Percentiles rank a stretch among this genome's conserved stretches.
phyloP scores from a whole-genome alignment of 1,139 yeast genomes.

The Geotrichum restrictum region DNA sequence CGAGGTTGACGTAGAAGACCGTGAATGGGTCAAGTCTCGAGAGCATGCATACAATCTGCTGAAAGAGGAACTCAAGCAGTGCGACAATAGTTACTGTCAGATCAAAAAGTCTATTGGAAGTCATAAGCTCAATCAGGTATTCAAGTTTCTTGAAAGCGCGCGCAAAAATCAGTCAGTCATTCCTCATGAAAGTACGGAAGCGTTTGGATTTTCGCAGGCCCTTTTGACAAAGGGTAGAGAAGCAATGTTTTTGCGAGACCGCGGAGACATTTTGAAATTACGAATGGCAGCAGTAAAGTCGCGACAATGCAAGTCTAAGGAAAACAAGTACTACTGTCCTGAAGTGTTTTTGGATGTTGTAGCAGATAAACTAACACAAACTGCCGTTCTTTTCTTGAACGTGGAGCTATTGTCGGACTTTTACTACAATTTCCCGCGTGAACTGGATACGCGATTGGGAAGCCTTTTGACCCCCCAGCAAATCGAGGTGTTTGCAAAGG shows the following conservation, averaged over 20 bases:
- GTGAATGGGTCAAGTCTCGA: slow-evolving; percentile 84
- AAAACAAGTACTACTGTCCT: slow-evolving; percentile 86
- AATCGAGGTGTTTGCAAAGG: slow-evolving; percentile 85
- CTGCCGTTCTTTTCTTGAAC: slow-evolving; percentile 87
- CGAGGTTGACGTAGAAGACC: slow-evolving; percentile 91
- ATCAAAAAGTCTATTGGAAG: slow-evolving; percentile 75
- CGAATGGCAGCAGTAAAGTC: slow-evolving; percentile 74
- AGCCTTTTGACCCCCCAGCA: slow-evolving; percentile 65
- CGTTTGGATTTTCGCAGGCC: slow-evolving; percentile 71
- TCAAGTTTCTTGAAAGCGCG: slow-evolving; percentile 58
- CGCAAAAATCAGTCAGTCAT: slow-evolving; percentile 40
- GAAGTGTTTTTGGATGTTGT: slow-evolving; percentile 91
- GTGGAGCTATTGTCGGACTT: slow-evolving; percentile 93
- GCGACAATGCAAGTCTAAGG: slow-evolving; percentile 70
- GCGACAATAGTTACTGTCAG: slow-evolving; percentile 60
- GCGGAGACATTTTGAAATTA: slow-evolving; percentile 67
- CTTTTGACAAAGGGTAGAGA: slow-evolving; percentile 70
- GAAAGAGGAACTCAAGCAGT: slow-evolving; percentile 81
- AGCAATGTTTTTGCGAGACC: slow-evolving; percentile 75
- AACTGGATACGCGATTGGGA: slow-evolving; percentile 72
- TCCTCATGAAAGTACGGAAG: slow-evolving; percentile 48
- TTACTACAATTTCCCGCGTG: slow-evolving; percentile 93
- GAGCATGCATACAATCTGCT: slow-evolving; percentile 71
- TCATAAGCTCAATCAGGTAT: slow-evolving; percentile 75
- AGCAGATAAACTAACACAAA: slow-evolving; percentile 82